These are phyloP conservation scores for Mucor lusitanicus DNA, from an alignment of 371 early-diverging fungal species.

Conservation along the genomic window DNA sequence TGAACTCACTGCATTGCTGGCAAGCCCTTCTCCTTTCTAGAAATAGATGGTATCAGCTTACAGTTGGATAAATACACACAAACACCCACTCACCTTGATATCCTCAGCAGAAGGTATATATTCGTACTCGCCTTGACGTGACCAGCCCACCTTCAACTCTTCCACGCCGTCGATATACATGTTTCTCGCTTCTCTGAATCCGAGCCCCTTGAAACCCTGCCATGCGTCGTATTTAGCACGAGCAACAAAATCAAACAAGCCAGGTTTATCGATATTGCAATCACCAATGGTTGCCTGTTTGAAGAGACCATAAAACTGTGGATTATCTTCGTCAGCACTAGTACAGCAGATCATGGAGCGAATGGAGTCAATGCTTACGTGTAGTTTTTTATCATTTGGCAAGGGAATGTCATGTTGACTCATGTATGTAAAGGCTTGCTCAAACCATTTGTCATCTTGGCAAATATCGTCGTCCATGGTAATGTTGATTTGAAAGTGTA, in stretches of 20 bases:
- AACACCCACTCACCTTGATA: slow-evolving; percentile 5
- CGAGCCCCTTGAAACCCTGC: slow-evolving; percentile 33
- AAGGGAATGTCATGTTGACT: slow-evolving; percentile 33
- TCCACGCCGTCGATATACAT: slow-evolving; percentile 40
- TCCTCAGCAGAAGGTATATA: slow-evolving; percentile 21
- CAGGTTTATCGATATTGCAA: slow-evolving; percentile 36
- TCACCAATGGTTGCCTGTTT: slow-evolving; percentile 54
- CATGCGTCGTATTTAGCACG: slow-evolving; percentile 59
- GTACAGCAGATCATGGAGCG: neutral
- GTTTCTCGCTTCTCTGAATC: slow-evolving; percentile 28
- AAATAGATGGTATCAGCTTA: no score
- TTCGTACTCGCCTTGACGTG: slow-evolving; percentile 41
- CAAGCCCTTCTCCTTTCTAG: slow-evolving; percentile 9
- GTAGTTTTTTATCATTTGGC: slow-evolving; percentile 43
- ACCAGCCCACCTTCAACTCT: slow-evolving; percentile 41
- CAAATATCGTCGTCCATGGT: slow-evolving; percentile 26
- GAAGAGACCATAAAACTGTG: slow-evolving; percentile 48
- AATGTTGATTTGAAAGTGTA: neutral
- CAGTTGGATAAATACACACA: neutral
- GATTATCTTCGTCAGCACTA: neutral
- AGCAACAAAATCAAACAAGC: slow-evolving; percentile 47
- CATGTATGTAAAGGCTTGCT: slow-evolving; percentile 43
- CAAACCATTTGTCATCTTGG: slow-evolving; percentile 41
- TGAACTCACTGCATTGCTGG: slow-evolving; percentile 31
- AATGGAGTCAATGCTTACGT: slow-evolving; percentile 18